Conservation (phyloP, 1,284 basidiomycete genomes). For the Rhodotorula sp. region DNA sequence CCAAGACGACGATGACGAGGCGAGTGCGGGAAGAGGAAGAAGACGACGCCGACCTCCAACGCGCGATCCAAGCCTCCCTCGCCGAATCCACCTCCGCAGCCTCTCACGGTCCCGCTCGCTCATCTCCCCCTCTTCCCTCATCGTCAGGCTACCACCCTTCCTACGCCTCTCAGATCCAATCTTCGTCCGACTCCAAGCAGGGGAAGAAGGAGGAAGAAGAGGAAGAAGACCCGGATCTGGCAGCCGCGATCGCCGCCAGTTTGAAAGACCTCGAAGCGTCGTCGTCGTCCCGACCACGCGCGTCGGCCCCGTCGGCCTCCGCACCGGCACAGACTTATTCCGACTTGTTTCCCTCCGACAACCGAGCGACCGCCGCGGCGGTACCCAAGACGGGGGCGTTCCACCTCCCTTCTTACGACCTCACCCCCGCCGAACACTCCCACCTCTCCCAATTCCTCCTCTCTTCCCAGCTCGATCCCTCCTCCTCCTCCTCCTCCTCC, state of each 20-base stretch:
- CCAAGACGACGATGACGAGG: neutral
- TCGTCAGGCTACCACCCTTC: constrained; percentile 64
- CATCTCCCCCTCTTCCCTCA: neutral
- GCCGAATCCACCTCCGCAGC: constrained; percentile 20
- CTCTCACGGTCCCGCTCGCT: neutral
- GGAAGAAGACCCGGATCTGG: constrained; percentile 87
- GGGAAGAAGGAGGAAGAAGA: constrained; percentile 48
- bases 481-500: constrained; percentile 6
- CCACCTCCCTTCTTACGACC: constrained; percentile 34
- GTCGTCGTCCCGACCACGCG: constrained; percentile 49
- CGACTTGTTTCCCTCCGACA: constrained; percentile 16
- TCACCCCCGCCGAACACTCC: constrained; percentile 9
- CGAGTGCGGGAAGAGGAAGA: constrained; percentile 39
- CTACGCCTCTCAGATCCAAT: constrained; percentile 54
- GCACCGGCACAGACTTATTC: constrained; percentile 19
- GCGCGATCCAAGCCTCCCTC: constrained; percentile 88
- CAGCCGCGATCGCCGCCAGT: constrained; percentile 93
- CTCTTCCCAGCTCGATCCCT: constrained; percentile 2
- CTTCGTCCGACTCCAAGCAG: constrained; percentile 51
- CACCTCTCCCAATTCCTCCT: constrained; percentile 7
- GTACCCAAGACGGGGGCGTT: neutral
- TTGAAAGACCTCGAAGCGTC: constrained; percentile 79
- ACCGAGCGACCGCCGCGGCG: neutral
- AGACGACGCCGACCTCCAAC: constrained; percentile 84
- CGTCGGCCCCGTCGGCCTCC: neutral